Percentiles rank a stretch among this genome's conserved stretches.
These are phyloP conservation scores for Trifolium dubium DNA, from an alignment of 306 rosid genomes.

Conservation along the genomic window DNA sequence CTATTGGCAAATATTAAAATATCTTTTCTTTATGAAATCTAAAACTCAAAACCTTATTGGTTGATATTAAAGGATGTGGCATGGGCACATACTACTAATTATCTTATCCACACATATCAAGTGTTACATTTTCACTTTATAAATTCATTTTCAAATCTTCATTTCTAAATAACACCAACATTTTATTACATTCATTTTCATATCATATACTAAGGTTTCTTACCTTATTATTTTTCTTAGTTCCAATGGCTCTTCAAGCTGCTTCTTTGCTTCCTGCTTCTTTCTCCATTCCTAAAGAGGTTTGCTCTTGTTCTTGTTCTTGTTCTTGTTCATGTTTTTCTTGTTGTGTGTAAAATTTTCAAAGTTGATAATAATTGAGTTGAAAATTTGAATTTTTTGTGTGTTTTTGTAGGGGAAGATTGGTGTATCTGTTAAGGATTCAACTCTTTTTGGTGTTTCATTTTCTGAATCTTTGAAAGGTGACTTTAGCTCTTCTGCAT, in stretches of 20 bases:
- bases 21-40: constrained; percentile 49
- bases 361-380: constrained; percentile 17
- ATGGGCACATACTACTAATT: constrained; percentile 44
- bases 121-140: constrained; percentile 31
- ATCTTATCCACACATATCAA: constrained; percentile 53
- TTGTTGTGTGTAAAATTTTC: too few species aligned
- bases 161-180: background rate
- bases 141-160: constrained; percentile 19
- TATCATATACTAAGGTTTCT: background rate
- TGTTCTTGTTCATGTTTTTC: background rate
- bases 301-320: constrained; percentile 14
- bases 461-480: constrained; percentile 71
- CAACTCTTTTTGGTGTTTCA: constrained; percentile 76
- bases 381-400: constrained; percentile 20
- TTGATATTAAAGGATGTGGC: constrained; percentile 39
- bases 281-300: constrained; percentile 55
- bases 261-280: constrained; percentile 56
- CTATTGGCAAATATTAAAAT: constrained; percentile 34
- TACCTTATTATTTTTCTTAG: background rate
- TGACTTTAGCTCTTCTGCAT: constrained; percentile 70
- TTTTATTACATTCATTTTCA: background rate
- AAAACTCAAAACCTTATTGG: constrained; percentile 45
- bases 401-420: constrained; percentile 66
- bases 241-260: constrained; percentile 54
- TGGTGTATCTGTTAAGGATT: constrained; percentile 68